phyloP scores from a whole-genome alignment of 352 stramenopile genomes.

The Globisporangium mamillatum region DNA sequence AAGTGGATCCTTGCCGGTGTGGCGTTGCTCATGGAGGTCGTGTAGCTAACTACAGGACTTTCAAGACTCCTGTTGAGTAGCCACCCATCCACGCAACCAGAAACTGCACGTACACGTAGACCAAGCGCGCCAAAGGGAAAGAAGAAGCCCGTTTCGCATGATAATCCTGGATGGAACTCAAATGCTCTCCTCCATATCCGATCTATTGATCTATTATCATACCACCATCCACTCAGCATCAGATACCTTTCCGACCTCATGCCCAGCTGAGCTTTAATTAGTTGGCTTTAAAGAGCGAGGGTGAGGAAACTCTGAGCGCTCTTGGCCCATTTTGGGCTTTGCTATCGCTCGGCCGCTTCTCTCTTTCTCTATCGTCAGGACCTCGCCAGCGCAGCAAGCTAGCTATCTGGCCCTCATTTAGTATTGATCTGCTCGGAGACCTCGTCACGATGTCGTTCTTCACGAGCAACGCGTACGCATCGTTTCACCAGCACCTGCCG shows the following conservation, averaged over 20 bases:
- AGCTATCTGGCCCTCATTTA: no score
- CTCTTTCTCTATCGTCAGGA: background rate
- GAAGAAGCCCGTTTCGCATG: background rate
- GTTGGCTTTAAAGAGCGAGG: background rate
- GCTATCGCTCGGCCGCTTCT: background rate
- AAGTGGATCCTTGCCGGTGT: conserved; percentile 92
- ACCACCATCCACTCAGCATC: background rate
- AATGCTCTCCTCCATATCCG: no score
- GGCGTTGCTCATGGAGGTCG: conserved; percentile 88
- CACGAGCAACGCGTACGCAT: conserved; percentile 35
- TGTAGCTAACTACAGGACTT: conserved; percentile 23
- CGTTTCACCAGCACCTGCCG: conserved; percentile 25
- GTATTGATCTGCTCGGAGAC: background rate
- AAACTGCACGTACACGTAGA: background rate
- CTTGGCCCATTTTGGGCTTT: background rate
- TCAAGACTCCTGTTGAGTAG: background rate
- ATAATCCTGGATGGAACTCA: background rate
- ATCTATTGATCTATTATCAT: conserved; percentile 8
- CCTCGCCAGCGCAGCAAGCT: background rate
- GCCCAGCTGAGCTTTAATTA: background rate
- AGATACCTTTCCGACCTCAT: background rate
- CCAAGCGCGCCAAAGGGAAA: background rate
- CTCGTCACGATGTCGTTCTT: conserved; percentile 36
- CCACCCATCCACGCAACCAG: background rate
- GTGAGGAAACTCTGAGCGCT: background rate